These are phyloP conservation scores for Hordeum marinum DNA, from an alignment of 176 grass and related monocot genomes.

Conservation along the genomic window DNA sequence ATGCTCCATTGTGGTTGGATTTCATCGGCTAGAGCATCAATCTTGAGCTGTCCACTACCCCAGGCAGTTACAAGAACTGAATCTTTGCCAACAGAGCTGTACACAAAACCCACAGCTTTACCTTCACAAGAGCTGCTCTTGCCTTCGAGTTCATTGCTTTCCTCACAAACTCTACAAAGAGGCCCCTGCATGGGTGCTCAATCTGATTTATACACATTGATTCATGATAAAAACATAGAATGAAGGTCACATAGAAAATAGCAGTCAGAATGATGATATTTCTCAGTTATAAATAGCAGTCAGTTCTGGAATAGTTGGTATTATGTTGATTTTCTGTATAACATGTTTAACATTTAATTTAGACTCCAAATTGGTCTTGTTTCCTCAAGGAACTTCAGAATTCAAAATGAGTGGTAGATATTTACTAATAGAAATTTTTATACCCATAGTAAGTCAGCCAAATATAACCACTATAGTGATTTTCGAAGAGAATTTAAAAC, in stretches of 20 bases:
- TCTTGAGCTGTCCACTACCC: conserved; percentile 69
- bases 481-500: background rate
- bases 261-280: background rate
- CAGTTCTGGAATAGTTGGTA: background rate
- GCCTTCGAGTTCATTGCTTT: conserved; percentile 46
- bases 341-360: background rate
- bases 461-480: background rate
- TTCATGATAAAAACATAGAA: conserved; percentile 22
- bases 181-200: conserved; percentile 66
- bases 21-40: conserved; percentile 97
- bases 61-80: conserved; percentile 84
- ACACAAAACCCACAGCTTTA: conserved; percentile 73
- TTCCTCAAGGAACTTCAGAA: conserved; percentile 12
- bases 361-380: background rate
- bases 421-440: background rate
- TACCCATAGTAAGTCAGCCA: background rate
- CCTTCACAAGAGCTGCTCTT: conserved; percentile 49
- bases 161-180: conserved; percentile 70
- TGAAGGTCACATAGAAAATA: background rate
- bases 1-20: conserved; percentile 82
- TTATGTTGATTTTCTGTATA: background rate
- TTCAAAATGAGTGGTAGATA: background rate
- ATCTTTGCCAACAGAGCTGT: conserved; percentile 86
- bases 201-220: conserved; percentile 7
- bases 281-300: background rate